These are phyloP conservation scores for Naumovozyma castellii DNA, from an alignment of 805 yeast species.

Conservation along the genomic window DNA sequence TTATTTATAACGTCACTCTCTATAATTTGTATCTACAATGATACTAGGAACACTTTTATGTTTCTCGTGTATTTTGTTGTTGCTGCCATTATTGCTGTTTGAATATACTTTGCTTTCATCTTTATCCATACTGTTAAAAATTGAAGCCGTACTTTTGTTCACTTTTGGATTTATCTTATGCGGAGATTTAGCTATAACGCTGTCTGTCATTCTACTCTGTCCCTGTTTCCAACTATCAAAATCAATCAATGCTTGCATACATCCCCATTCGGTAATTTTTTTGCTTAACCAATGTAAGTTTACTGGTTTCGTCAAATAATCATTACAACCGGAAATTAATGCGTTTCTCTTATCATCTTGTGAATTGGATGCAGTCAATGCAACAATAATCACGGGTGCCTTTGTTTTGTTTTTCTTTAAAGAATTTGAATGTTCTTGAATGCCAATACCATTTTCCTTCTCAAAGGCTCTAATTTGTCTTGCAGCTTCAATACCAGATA, in stretches of 20 bases:
- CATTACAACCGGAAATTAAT: slow-evolving; percentile 94
- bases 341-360: slow-evolving; percentile 83
- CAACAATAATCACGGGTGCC: slow-evolving; percentile 96
- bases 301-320: slow-evolving; percentile 91
- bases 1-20: not conserved
- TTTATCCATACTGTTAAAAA: not conserved
- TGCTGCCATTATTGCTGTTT: not conserved
- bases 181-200: slow-evolving; percentile 7
- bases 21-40: not conserved
- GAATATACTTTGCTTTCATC: not conserved
- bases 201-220: slow-evolving; percentile 34
- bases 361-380: slow-evolving; percentile 86
- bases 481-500: slow-evolving; percentile 93
- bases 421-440: slow-evolving; percentile 2
- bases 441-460: slow-evolving; percentile 66
- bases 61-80: not conserved
- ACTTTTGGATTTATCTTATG: slow-evolving; percentile 1
- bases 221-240: slow-evolving; percentile 81
- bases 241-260: slow-evolving; percentile 95
- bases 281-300: slow-evolving; percentile 88
- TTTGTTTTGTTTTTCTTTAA: slow-evolving; percentile 33
- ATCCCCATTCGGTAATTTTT: slow-evolving; percentile 96
- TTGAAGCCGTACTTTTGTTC: not conserved
- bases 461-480: slow-evolving; percentile 84
- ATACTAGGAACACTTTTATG: not conserved